phyloP scores from a whole-genome alignment of 2,329 filamentous ascomycete species.

The Chrysoporthe deuterocubensis region DNA sequence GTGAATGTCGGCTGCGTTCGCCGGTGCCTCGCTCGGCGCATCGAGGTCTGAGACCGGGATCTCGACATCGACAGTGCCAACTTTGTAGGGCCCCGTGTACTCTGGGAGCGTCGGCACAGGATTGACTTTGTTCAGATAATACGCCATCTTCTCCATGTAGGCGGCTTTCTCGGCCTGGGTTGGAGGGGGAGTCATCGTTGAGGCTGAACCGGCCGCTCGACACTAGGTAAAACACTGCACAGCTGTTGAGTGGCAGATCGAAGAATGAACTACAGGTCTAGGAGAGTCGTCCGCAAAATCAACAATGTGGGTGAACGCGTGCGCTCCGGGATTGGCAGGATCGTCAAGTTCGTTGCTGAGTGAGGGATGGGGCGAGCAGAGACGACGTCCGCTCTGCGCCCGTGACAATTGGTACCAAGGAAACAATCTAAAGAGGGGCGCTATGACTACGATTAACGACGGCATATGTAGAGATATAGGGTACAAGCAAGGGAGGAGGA shows the following conservation, averaged over 20 bases:
- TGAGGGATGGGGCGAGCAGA: background rate
- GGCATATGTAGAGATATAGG: background rate
- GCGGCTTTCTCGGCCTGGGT: constrained; percentile 23
- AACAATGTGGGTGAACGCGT: background rate
- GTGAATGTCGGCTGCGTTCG: constrained; percentile 60
- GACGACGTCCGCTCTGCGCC: background rate
- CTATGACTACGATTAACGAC: background rate
- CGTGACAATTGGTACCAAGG: background rate
- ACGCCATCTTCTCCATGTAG: constrained; percentile 43
- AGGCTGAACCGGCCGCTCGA: background rate
- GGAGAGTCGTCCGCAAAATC: background rate
- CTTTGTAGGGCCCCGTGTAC: constrained; percentile 77
- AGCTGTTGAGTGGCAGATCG: background rate
- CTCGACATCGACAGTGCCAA: constrained; percentile 81
- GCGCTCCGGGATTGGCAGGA: background rate
- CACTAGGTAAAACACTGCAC: background rate
- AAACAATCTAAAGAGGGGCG: background rate
- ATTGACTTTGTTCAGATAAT: constrained; percentile 61
- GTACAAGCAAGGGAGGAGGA: background rate
- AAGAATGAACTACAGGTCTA: background rate
- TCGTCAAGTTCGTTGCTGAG: background rate
- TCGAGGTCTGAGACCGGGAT: constrained; percentile 67
- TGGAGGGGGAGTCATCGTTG: constrained; percentile 19
- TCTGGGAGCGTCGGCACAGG: constrained; percentile 74
- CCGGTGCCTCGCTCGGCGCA: constrained; percentile 57